Conservation (phyloP, 306 rosid species). For the Canavalia gladiata region DNA sequence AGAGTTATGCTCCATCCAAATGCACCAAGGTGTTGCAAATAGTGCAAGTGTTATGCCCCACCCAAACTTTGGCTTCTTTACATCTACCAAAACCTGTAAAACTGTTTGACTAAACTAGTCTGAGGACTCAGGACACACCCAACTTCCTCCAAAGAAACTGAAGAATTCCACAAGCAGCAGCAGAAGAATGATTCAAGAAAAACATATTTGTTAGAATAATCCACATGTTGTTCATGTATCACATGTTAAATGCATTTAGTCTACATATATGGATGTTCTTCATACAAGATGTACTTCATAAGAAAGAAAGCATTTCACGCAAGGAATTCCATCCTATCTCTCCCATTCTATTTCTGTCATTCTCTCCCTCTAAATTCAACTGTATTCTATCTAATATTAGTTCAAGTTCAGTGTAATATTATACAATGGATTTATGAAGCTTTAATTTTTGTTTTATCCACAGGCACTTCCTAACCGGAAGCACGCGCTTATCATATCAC, state of each 20-base stretch:
- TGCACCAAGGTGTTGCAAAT: background rate
- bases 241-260: background rate
- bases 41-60: too few relatives aligned
- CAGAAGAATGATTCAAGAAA: background rate
- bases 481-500: slow-evolving; percentile 83
- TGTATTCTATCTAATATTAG: background rate
- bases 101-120: background rate
- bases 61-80: background rate
- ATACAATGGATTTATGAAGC: background rate
- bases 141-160: background rate
- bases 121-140: background rate
- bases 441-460: slow-evolving; percentile 29
- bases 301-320: background rate
- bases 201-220: slow-evolving; percentile 1
- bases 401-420: background rate
- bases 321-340: background rate
- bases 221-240: background rate
- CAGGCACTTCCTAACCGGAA: slow-evolving; percentile 89
- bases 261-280: background rate
- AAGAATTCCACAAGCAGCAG: background rate
- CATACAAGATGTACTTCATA: background rate
- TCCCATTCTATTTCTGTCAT: background rate
- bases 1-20: background rate
- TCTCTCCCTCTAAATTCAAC: background rate
- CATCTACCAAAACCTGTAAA: background rate